A percentile compares a stretch with the other conserved stretches of the same genome.
These are phyloP conservation scores for Scheffersomyces segobiensis DNA, from an alignment of 1,139 yeast species.

Conservation along the genomic window DNA sequence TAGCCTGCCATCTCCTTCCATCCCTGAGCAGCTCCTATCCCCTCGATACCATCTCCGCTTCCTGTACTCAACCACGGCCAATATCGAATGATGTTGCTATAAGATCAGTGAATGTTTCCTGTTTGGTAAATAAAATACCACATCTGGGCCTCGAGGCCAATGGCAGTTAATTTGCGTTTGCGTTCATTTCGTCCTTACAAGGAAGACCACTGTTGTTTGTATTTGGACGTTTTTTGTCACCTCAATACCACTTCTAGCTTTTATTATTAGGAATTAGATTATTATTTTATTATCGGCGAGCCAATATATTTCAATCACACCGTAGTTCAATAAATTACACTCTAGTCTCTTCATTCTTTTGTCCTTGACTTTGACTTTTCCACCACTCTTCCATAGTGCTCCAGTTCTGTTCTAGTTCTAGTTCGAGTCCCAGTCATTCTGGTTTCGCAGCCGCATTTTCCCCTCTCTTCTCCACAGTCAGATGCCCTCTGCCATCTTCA, in stretches of 20 bases:
- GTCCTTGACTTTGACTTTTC: not conserved
- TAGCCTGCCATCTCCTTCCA: too few species aligned
- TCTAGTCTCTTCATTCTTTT: not conserved
- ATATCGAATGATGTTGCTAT: not conserved
- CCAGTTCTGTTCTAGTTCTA: not conserved
- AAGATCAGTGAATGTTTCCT: not conserved
- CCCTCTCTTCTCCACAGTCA: not conserved
- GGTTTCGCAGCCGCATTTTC: not conserved
- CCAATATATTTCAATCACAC: not conserved
- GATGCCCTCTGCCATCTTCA: constrained; percentile 51
- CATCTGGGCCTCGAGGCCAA: not conserved
- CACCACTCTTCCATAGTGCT: not conserved
- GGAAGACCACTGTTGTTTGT: not conserved
- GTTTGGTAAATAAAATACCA: not conserved
- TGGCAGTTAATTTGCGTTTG: not conserved
- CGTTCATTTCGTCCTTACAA: not conserved
- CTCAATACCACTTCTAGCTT: not conserved
- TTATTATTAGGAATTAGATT: not conserved
- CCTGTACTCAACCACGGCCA: not conserved
- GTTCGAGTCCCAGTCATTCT: too few species aligned
- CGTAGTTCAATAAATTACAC: not conserved
- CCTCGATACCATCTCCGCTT: not conserved
- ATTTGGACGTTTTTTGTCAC: not conserved
- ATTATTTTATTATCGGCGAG: not conserved
- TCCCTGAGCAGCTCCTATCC: not conserved